phyloP scores from a whole-genome alignment of 2,329 filamentous ascomycete species.

The Calonectria hawksworthii region DNA sequence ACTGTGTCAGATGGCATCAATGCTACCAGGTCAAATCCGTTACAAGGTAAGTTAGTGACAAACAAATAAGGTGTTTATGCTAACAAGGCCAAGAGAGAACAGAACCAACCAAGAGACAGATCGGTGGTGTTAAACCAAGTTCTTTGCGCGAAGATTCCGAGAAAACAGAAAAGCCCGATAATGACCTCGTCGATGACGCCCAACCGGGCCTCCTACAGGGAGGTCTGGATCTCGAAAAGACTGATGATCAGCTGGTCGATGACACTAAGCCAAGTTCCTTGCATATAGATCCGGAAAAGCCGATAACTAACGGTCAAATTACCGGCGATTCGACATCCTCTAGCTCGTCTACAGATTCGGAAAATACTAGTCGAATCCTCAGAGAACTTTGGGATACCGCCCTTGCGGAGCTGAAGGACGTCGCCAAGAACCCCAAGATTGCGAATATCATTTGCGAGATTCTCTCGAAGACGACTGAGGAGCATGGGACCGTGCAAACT shows the following conservation, averaged over 20 bases:
- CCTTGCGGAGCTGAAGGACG: background rate
- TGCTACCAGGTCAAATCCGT: background rate
- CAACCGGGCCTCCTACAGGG: no score
- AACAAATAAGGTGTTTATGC: no score
- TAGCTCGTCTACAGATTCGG: background rate
- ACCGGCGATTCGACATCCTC: background rate
- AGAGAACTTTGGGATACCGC: background rate
- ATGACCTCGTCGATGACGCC: background rate
- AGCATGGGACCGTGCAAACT: background rate
- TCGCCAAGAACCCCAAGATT: background rate
- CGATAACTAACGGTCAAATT: background rate
- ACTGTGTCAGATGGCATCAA: background rate
- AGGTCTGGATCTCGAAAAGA: background rate
- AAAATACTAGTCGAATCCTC: background rate
- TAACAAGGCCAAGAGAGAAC: background rate
- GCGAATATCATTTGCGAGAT: background rate
- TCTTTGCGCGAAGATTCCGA: background rate
- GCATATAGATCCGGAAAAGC: background rate
- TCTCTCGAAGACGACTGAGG: background rate
- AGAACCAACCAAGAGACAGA: background rate
- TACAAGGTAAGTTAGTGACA: background rate
- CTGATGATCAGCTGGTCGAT: background rate
- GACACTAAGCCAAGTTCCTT: background rate
- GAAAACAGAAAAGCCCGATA: background rate
- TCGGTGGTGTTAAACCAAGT: background rate